Percentiles rank a stretch among this genome's conserved stretches.
These are phyloP conservation scores for Endocalyx cinctus DNA, from an alignment of 2,329 filamentous ascomycete species.

Conservation along the genomic window DNA sequence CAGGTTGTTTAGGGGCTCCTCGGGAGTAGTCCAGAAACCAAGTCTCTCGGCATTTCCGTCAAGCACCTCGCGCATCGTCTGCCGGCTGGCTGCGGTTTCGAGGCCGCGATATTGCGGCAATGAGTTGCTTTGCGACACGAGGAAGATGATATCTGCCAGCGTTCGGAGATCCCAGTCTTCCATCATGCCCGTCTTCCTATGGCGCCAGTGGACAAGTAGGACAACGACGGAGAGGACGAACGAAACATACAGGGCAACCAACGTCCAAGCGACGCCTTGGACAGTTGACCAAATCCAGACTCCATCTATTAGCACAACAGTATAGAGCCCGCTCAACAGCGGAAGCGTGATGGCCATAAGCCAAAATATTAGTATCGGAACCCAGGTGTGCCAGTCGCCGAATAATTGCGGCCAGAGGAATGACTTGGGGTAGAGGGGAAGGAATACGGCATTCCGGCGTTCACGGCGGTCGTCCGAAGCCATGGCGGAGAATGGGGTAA, in stretches of 20 bases:
- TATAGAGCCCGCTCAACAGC: constrained; percentile 73
- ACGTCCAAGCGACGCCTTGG: constrained; percentile 71
- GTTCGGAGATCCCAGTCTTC: constrained; percentile 71
- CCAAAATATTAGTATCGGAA: constrained; percentile 69
- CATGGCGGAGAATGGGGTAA: constrained; percentile 75
- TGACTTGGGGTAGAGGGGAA: constrained; percentile 63
- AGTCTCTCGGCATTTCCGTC: constrained; percentile 63
- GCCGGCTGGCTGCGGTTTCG: constrained; percentile 52
- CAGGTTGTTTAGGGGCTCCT: constrained; percentile 53
- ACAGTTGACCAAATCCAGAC: constrained; percentile 77
- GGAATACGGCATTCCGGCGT: constrained; percentile 62
- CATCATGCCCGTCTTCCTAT: constrained; percentile 66
- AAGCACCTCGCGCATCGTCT: constrained; percentile 49
- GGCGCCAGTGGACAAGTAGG: constrained; percentile 61
- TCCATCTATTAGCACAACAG: constrained; percentile 51
- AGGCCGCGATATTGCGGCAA: constrained; percentile 67
- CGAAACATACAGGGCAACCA: constrained; percentile 69
- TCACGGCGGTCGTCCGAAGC: constrained; percentile 56
- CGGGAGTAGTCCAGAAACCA: constrained; percentile 79
- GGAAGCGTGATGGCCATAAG: constrained; percentile 75
- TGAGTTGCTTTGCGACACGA: constrained; percentile 77
- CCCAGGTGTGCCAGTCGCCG: constrained; percentile 62
- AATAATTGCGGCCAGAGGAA: constrained; percentile 58
- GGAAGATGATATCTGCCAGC: constrained; percentile 72
- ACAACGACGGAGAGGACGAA: constrained; percentile 54